phyloP scores from a whole-genome alignment of 306 rosid genomes.

The Oxytropis ochrocephala region DNA sequence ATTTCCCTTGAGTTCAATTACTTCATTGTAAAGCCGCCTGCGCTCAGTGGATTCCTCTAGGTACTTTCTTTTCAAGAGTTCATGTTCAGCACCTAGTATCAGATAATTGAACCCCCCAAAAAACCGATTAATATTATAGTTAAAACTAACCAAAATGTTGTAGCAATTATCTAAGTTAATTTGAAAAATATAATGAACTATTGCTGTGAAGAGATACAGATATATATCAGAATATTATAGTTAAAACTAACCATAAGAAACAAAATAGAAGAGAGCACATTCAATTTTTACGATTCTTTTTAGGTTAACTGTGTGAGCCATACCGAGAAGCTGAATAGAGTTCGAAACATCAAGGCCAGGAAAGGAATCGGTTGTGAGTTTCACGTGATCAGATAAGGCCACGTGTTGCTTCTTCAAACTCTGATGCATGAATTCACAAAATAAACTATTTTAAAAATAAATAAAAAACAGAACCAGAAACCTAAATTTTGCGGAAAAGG shows the following conservation, averaged over 20 bases:
- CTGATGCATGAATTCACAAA: constrained; percentile 27
- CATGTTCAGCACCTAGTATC: constrained; percentile 62
- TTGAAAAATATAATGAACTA: too few relatives aligned
- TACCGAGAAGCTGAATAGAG: constrained; percentile 63
- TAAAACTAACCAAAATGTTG: neutral
- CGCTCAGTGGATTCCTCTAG: constrained; percentile 58
- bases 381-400: constrained; percentile 50
- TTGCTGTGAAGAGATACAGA: too few relatives aligned
- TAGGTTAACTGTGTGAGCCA: neutral
- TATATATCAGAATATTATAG: too few relatives aligned
- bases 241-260: too few relatives aligned
- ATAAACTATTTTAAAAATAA: neutral
- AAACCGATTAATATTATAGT: neutral
- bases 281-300: neutral
- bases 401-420: constrained; percentile 59
- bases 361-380: constrained; percentile 40
- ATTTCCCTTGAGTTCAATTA: constrained; percentile 89
- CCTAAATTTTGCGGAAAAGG: too few relatives aligned
- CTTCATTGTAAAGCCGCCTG: constrained; percentile 71
- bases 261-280: neutral
- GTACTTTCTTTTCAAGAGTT: constrained; percentile 60
- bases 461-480: neutral
- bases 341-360: constrained; percentile 48
- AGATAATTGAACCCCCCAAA: neutral
- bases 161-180: too few relatives aligned